phyloP scores from a whole-genome alignment of 495 filamentous ascomycete species.

The Cercophora sp. region DNA sequence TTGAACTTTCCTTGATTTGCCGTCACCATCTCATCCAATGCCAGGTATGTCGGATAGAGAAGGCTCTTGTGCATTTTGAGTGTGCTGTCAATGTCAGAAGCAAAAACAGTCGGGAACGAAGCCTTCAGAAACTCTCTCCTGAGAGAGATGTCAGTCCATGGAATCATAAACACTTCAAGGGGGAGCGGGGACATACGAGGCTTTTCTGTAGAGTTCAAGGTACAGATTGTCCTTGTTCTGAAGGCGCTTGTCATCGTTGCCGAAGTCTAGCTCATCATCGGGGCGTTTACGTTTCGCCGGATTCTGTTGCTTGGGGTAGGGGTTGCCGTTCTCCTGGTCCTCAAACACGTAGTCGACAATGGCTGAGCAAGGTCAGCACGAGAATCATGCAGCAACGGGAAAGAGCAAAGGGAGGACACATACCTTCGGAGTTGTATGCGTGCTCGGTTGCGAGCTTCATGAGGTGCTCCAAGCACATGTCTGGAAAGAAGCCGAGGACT shows the following conservation, averaged over 20 bases:
- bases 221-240: not conserved
- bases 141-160: not conserved
- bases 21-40: slow-evolving; percentile 22
- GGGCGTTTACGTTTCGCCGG: slow-evolving; percentile 36
- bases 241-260: slow-evolving; percentile 1
- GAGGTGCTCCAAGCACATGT: slow-evolving; percentile 36
- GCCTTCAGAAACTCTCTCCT: slow-evolving; percentile 25
- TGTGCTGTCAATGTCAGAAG: slow-evolving; percentile 14
- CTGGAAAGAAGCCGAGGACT: slow-evolving; percentile 33
- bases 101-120: slow-evolving; percentile 22
- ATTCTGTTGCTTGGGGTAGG: slow-evolving; percentile 29
- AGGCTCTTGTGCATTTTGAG: slow-evolving; percentile 14
- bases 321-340: slow-evolving; percentile 25
- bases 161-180: not conserved
- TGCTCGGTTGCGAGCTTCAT: slow-evolving; percentile 8
- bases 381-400: too few relatives aligned
- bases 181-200: slow-evolving; percentile 13
- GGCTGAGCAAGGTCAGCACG: too few relatives aligned
- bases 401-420: too few relatives aligned
- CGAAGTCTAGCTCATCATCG: slow-evolving; percentile 14
- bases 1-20: slow-evolving; percentile 3
- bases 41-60: slow-evolving; percentile 31
- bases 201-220: not conserved
- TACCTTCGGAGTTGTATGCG: slow-evolving; percentile 13
- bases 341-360: slow-evolving; percentile 30